phyloP scores from a whole-genome alignment of 345 rosid species.

The Pugionium dolabratum region DNA sequence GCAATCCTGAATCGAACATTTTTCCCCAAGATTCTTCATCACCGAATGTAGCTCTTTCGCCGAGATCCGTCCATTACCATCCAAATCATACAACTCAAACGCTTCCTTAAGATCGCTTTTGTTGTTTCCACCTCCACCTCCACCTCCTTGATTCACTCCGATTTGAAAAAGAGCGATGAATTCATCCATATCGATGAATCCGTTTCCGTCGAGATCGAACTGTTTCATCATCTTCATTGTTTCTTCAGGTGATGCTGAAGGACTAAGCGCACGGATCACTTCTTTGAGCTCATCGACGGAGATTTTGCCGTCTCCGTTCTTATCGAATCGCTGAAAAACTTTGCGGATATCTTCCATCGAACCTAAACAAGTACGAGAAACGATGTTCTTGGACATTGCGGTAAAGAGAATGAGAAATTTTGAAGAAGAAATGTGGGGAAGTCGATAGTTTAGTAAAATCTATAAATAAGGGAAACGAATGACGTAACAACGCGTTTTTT shows the following conservation, averaged over 20 bases:
- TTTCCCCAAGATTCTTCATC: slow-evolving; percentile 79
- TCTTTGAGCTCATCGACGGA: slow-evolving; percentile 67
- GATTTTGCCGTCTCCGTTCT: slow-evolving; percentile 91
- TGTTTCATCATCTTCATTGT: slow-evolving; percentile 61
- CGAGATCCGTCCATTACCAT: slow-evolving; percentile 81
- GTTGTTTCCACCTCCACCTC: background rate
- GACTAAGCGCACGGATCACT: slow-evolving; percentile 56
- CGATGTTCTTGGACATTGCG: slow-evolving; percentile 32
- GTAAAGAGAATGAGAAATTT: background rate
- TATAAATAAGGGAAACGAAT: slow-evolving; percentile 25
- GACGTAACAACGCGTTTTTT: slow-evolving; percentile 39
- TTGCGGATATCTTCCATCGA: slow-evolving; percentile 53
- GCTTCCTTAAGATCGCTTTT: slow-evolving; percentile 72
- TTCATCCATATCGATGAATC: slow-evolving; percentile 75
- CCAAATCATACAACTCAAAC: slow-evolving; percentile 78
- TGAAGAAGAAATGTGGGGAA: background rate
- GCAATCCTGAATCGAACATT: slow-evolving; percentile 65
- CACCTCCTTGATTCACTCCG: slow-evolving; percentile 6
- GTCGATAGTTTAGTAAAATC: background rate
- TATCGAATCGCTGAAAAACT: slow-evolving; percentile 78
- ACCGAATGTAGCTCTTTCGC: slow-evolving; percentile 71
- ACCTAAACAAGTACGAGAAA: slow-evolving; percentile 40
- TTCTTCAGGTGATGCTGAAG: slow-evolving; percentile 53
- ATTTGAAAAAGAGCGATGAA: slow-evolving; percentile 49
- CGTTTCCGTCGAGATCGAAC: slow-evolving; percentile 88